phyloP scores from a whole-genome alignment of 345 rosid genomes.

The Heritiera littoralis region DNA sequence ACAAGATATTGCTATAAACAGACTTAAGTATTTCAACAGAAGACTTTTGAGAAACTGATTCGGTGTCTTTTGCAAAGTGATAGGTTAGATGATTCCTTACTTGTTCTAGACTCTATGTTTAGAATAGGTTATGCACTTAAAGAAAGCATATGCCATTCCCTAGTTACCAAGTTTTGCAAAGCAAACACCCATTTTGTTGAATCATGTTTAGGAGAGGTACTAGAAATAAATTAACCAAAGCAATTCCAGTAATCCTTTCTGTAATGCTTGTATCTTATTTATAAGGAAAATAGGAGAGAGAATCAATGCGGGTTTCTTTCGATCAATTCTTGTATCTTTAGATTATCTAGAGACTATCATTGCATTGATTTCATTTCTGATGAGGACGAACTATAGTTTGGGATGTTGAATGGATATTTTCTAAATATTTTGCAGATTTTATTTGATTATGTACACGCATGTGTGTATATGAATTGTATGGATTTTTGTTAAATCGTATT shows the following conservation, averaged over 20 bases:
- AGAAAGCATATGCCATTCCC: conserved; percentile 23
- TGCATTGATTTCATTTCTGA: no score
- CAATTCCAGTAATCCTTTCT: neutral
- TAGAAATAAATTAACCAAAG: no score
- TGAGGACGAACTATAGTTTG: no score
- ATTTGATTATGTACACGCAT: no score
- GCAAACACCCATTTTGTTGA: conserved; percentile 22
- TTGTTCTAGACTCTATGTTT: conserved; percentile 31
- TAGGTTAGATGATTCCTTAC: conserved; percentile 41
- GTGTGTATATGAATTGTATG: no score
- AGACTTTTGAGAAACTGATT: conserved; percentile 17
- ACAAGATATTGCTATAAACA: conserved; percentile 42
- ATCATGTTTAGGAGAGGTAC: conserved; percentile 7
- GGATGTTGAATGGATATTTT: no score
- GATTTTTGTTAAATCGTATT: no score
- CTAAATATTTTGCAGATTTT: no score
- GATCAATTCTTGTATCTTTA: no score
- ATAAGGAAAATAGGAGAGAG: neutral
- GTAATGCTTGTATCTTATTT: neutral
- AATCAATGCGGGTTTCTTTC: neutral
- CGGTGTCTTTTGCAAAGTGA: no score
- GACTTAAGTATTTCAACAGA: conserved; percentile 26
- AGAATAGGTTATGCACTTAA: conserved; percentile 30
- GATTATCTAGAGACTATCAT: no score
- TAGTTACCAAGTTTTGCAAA: conserved; percentile 36